A percentile compares a stretch with the other conserved stretches of the same genome.
Conservation (phyloP, 768 basidiomycete species). For the Suillus subaureus region DNA sequence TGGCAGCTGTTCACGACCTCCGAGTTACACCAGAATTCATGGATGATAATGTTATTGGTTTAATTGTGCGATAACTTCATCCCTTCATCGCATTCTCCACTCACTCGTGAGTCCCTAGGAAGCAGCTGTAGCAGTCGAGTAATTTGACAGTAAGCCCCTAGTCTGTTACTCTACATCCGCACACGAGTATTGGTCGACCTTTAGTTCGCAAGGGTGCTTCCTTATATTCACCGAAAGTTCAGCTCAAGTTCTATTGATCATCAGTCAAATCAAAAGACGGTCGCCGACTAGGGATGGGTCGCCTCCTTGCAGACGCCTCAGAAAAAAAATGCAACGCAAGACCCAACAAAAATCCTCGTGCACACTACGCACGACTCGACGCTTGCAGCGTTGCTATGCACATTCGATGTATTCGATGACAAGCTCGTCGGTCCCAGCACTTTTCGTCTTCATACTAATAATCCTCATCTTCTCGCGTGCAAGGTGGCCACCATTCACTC, state of each 20-base stretch:
- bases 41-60: conserved; percentile 57
- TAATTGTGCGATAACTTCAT: conserved; percentile 49
- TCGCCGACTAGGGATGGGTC: conserved; percentile 76
- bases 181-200: conserved; percentile 1
- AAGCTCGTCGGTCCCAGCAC: conserved; percentile 42
- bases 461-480: not conserved
- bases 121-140: conserved; percentile 73
- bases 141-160: conserved; percentile 61
- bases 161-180: not conserved
- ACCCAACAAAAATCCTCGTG: conserved; percentile 65
- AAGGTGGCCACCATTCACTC: conserved; percentile 79
- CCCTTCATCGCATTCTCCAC: not conserved
- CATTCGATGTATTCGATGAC: conserved; percentile 74
- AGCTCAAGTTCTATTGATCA: conserved; percentile 15
- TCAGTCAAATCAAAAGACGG: conserved; percentile 76
- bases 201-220: conserved; percentile 27
- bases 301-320: conserved; percentile 65
- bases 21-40: conserved; percentile 72
- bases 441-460: not conserved
- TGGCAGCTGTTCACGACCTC: conserved; percentile 71
- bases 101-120: conserved; percentile 46
- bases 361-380: conserved; percentile 76
- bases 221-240: not conserved
- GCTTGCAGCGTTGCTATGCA: conserved; percentile 61
- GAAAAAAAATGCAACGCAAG: conserved; percentile 58